phyloP scores from a whole-genome alignment of 1,284 basidiomycete species.

The Irpex rosettiformis region DNA sequence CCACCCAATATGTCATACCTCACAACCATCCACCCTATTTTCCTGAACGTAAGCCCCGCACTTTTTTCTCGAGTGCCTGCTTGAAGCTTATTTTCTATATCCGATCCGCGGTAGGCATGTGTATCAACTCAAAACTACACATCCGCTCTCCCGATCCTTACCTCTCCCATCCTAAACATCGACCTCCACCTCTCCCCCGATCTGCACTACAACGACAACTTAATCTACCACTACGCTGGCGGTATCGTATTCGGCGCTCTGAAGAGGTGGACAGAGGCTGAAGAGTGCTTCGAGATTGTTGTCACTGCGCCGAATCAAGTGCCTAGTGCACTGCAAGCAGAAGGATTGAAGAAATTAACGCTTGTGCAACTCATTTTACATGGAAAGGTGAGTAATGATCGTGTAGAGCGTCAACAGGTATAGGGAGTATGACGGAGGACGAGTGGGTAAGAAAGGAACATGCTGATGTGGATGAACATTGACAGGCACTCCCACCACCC shows the following conservation, averaged over 20 bases:
- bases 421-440: neutral
- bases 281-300: conserved; percentile 75
- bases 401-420: neutral
- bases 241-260: conserved; percentile 61
- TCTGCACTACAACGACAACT: conserved; percentile 69
- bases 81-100: conserved; percentile 4
- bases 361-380: conserved; percentile 72
- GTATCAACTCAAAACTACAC: conserved; percentile 49
- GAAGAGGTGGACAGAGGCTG: conserved; percentile 60
- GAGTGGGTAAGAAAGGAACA: too few relatives aligned
- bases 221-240: conserved; percentile 75
- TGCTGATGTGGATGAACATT: too few relatives aligned
- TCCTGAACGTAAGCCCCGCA: conserved; percentile 31
- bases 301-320: conserved; percentile 66
- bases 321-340: conserved; percentile 72
- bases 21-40: conserved; percentile 65
- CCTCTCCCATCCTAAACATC: conserved; percentile 55
- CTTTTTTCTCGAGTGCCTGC: neutral
- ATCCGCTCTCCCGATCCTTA: conserved; percentile 54
- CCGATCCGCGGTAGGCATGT: conserved; percentile 26
- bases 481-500: conserved; percentile 52
- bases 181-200: conserved; percentile 46
- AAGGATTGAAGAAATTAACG: conserved; percentile 80
- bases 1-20: conserved; percentile 53
- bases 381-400: conserved; percentile 50